Conservation (phyloP, 2,329 filamentous ascomycete genomes). For the Emydomyces testavorans region DNA sequence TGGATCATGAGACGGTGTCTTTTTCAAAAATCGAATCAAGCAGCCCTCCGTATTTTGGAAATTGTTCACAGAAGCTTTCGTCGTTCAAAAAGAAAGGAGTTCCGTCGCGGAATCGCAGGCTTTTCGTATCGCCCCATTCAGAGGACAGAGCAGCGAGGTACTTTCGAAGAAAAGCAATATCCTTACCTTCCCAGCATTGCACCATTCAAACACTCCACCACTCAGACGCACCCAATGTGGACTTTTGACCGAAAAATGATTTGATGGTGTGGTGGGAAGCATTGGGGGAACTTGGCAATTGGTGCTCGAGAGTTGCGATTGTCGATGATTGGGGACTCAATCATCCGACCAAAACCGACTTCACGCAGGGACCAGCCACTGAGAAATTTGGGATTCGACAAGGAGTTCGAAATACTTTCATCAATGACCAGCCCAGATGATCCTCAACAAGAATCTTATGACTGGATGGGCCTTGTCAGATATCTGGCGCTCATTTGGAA, state of each 20-base stretch:
- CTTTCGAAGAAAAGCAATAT: not conserved
- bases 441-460: not conserved
- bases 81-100: no score
- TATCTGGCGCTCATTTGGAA: not conserved
- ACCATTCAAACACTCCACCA: slow-evolving; percentile 3
- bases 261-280: slow-evolving; percentile 1
- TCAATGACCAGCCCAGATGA: slow-evolving; percentile 1
- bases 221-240: slow-evolving; percentile 1
- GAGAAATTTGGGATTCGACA: slow-evolving; percentile 5
- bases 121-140: not conserved
- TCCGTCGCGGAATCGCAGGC: no score
- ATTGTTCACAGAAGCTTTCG: no score
- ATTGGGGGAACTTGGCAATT: not conserved
- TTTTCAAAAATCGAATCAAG: no score
- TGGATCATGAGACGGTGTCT: no score
- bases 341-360: not conserved
- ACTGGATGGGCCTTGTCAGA: not conserved
- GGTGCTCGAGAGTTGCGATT: not conserved
- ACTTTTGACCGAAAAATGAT: slow-evolving; percentile 2
- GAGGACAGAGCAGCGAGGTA: not conserved
- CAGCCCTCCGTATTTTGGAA: no score
- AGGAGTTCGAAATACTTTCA: not conserved
- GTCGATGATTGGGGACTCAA: slow-evolving; percentile 5
- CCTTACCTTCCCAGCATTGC: not conserved
- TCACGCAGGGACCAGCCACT: slow-evolving; percentile 13